Evolutionary conservation across 2,329 filamentous ascomycete species (phyloP).

Genomic region (Mycosphaerella arachidis): DNA sequence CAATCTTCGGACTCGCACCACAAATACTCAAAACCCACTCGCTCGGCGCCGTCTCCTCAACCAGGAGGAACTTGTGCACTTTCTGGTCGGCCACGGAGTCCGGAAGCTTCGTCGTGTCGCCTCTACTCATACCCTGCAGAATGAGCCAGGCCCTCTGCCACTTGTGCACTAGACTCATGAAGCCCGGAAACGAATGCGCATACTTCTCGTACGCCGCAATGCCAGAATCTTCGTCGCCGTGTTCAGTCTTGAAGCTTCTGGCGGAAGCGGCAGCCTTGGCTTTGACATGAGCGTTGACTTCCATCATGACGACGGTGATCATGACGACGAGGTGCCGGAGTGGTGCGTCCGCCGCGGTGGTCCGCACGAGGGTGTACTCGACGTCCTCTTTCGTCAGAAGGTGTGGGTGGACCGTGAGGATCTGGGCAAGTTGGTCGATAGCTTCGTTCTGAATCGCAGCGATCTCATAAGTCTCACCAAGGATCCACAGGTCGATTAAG

Average conservation of each 20-base stretch:
- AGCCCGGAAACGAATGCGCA: background rate
- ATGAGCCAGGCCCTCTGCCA: background rate
- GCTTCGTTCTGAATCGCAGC: slow-evolving; percentile 7
- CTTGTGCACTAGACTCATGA: background rate
- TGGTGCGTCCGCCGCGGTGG: background rate
- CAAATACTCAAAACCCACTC: background rate
- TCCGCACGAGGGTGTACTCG: background rate
- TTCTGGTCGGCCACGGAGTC: background rate
- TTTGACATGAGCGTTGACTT: too few species aligned
- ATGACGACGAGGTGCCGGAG: background rate
- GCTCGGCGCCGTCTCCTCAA: background rate
- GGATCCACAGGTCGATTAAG: slow-evolving; percentile 13
- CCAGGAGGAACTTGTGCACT: background rate
- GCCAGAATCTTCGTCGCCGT: background rate
- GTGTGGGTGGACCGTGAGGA: background rate
- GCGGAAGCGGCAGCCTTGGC: too few species aligned
- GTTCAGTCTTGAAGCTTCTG: too few species aligned
- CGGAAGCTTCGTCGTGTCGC: background rate
- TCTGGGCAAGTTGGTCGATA: background rate
- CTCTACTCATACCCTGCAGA: background rate
- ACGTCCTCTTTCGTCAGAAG: slow-evolving; percentile 1
- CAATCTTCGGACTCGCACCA: background rate
- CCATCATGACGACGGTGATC: background rate
- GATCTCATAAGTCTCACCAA: slow-evolving; percentile 6
- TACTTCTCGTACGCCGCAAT: background rate